Conservation (phyloP, 1,139 yeast species). For the Schwanniomyces etchellsii region DNA sequence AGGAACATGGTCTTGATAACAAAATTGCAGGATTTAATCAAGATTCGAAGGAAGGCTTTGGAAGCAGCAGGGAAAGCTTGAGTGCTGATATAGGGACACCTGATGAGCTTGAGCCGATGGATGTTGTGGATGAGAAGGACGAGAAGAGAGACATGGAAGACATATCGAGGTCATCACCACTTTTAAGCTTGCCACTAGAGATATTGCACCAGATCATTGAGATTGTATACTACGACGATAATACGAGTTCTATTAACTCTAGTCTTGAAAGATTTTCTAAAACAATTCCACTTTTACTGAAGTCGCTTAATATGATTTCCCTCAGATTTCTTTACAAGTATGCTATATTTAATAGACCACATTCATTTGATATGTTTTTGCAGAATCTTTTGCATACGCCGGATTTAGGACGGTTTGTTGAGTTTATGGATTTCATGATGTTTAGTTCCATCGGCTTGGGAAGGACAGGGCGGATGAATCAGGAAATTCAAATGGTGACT, state of each 20-base stretch:
- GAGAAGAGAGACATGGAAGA: not conserved
- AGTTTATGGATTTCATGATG: slow-evolving; percentile 79
- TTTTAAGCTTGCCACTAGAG: slow-evolving; percentile 31
- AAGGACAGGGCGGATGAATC: slow-evolving; percentile 82
- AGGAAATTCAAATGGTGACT: slow-evolving; percentile 88
- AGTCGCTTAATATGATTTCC: slow-evolving; percentile 28
- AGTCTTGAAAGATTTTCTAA: slow-evolving; percentile 39
- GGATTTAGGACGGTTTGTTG: slow-evolving; percentile 60
- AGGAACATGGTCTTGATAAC: not conserved
- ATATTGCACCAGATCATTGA: slow-evolving; percentile 39
- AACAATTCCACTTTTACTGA: slow-evolving; percentile 32
- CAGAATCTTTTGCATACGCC: slow-evolving; percentile 46
- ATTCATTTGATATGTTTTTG: slow-evolving; percentile 69
- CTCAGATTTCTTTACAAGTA: slow-evolving; percentile 53
- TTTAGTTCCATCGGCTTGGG: slow-evolving; percentile 90
- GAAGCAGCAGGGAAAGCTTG: too few species aligned
- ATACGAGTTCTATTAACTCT: slow-evolving; percentile 34
- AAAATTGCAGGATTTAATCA: not conserved
- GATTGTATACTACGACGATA: slow-evolving; percentile 38
- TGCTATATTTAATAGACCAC: slow-evolving; percentile 75
- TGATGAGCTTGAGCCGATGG: not conserved
- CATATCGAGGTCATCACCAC: slow-evolving; percentile 7
- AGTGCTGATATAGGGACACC: not conserved
- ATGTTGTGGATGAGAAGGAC: not conserved
- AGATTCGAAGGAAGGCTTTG: too few species aligned